Percentiles rank a stretch among this genome's conserved stretches.
Conservation (phyloP, 257 asterid genomes). For the Solanum habrochaites region DNA sequence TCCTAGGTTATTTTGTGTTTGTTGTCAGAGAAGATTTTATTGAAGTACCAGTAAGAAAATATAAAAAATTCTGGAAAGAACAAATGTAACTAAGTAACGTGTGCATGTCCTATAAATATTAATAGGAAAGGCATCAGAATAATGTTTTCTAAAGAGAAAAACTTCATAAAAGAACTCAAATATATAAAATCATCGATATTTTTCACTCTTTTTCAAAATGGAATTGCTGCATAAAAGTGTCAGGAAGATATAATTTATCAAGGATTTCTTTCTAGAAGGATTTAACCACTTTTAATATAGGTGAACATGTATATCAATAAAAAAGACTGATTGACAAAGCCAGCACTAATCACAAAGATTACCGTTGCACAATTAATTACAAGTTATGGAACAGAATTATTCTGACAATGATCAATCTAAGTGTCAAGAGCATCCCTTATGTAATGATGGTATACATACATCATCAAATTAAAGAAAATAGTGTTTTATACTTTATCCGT, state of each 20-base stretch:
- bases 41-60: neutral
- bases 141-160: neutral
- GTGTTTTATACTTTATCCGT: neutral
- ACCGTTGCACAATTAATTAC: neutral
- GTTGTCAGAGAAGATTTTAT: neutral
- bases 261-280: neutral
- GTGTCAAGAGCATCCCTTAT: neutral
- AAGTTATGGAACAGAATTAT: neutral
- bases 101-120: neutral
- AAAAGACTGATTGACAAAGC: neutral
- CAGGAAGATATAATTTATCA: neutral
- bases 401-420: neutral
- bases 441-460: neutral
- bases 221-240: neutral
- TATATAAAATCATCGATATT: neutral
- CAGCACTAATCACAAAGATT: neutral
- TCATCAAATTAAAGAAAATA: neutral
- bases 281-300: neutral
- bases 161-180: neutral
- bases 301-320: neutral
- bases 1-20: neutral
- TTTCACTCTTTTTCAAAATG: neutral
- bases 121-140: neutral
- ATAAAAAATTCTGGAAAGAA: neutral
- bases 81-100: neutral